phyloP scores from a whole-genome alignment of 306 rosid species.

The Cucurbita moschata region DNA sequence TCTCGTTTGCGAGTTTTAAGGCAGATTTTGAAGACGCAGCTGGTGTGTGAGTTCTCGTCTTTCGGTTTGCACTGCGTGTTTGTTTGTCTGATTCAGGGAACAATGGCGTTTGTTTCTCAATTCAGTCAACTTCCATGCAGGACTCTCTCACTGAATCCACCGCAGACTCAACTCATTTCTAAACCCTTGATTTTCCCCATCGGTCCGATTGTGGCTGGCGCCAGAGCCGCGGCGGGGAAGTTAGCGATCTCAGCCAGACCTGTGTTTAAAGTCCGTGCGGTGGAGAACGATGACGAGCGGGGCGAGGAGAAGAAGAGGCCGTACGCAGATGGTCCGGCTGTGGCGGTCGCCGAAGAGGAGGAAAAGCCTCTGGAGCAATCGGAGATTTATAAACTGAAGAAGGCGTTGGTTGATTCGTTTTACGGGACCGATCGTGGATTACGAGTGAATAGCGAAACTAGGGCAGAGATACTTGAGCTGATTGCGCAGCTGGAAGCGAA shows the following conservation, averaged over 20 bases:
- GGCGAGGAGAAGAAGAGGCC: constrained; percentile 27
- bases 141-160: constrained; percentile 18
- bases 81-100: background rate
- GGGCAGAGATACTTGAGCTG: constrained; percentile 86
- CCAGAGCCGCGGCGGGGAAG: constrained; percentile 10
- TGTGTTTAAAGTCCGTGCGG: constrained; percentile 17
- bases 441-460: constrained; percentile 55
- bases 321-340: background rate
- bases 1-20: background rate
- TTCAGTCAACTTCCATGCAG: constrained; percentile 31
- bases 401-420: constrained; percentile 56
- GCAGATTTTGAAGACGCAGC: background rate
- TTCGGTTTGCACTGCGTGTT: background rate
- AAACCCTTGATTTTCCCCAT: constrained; percentile 24
- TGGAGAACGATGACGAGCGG: constrained; percentile 31
- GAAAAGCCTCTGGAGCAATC: constrained; percentile 16
- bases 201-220: constrained; percentile 9
- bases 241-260: constrained; percentile 13
- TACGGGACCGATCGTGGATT: constrained; percentile 77
- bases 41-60: background rate
- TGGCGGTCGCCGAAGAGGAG: constrained; percentile 28
- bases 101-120: constrained; percentile 47
- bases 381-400: constrained; percentile 49
- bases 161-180: constrained; percentile 12
- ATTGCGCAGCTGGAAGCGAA: constrained; percentile 72